Conservation (phyloP, 306 rosid genomes). For the Cucurbita moschata region DNA sequence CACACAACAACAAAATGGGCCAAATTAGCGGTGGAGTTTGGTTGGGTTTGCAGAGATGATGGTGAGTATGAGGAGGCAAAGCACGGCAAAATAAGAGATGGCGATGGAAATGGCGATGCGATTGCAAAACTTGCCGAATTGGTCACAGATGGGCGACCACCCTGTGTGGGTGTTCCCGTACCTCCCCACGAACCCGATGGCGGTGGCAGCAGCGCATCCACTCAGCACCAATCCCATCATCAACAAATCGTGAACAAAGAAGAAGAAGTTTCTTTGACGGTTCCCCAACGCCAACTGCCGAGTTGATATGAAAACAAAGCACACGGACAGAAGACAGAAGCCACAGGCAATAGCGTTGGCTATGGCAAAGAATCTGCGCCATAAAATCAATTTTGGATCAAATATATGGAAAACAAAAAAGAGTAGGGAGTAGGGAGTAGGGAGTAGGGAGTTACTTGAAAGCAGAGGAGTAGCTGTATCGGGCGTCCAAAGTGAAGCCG, state of each 20-base stretch:
- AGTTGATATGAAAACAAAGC: constrained; percentile 5
- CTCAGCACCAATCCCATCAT: constrained; percentile 18
- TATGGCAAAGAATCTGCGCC: constrained; percentile 17
- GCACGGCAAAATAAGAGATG: constrained; percentile 29
- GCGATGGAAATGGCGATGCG: constrained; percentile 14
- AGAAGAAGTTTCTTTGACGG: constrained; percentile 17
- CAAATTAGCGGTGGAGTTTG: neutral
- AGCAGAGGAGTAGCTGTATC: constrained; percentile 30
- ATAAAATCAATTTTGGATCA: too few relatives aligned
- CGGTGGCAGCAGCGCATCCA: constrained; percentile 38
- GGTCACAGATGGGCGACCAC: constrained; percentile 38
- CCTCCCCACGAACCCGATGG: constrained; percentile 34
- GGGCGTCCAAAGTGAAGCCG: constrained; percentile 27
- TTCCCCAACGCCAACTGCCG: neutral
- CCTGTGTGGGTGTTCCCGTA: constrained; percentile 35
- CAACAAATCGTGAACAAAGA: constrained; percentile 35
- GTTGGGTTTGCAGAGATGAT: constrained; percentile 14
- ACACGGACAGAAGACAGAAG: constrained; percentile 15
- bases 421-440: too few relatives aligned
- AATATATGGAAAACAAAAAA: too few relatives aligned
- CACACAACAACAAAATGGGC: too few relatives aligned
- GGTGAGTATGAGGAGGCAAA: constrained; percentile 24
- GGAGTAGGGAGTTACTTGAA: neutral
- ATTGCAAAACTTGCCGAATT: constrained; percentile 24
- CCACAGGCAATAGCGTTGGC: constrained; percentile 35